Evolutionary conservation across 805 yeast species (phyloP).

Genomic region (Candida endomychidarum): DNA sequence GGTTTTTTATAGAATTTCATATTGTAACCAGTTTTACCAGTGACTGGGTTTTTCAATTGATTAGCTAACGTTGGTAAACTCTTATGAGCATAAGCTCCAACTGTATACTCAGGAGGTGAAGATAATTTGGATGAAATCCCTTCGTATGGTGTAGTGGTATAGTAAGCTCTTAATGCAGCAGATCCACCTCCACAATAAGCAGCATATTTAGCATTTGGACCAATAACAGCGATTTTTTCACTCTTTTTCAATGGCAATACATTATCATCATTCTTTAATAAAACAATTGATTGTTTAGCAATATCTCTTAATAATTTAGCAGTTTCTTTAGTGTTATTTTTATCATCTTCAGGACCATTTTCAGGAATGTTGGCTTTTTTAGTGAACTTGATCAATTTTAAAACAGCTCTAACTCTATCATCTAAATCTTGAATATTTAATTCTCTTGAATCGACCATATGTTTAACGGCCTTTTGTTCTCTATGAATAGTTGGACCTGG

Average conservation of each 20-base stretch:
- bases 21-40: constrained; percentile 25
- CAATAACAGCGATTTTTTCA: constrained; percentile 31
- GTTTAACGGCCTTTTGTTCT: constrained; percentile 39
- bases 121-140: constrained; percentile 20
- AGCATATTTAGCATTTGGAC: constrained; percentile 32
- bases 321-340: constrained; percentile 49
- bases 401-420: constrained; percentile 48
- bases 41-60: constrained; percentile 20
- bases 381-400: constrained; percentile 46
- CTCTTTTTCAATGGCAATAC: constrained; percentile 32
- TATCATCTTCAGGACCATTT: constrained; percentile 30
- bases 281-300: constrained; percentile 42
- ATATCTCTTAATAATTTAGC: constrained; percentile 39
- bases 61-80: constrained; percentile 29
- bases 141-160: constrained; percentile 29
- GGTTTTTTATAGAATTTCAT: constrained; percentile 24
- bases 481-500: constrained; percentile 61
- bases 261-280: constrained; percentile 27
- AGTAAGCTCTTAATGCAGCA: constrained; percentile 28
- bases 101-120: constrained; percentile 23
- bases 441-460: constrained; percentile 43
- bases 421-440: constrained; percentile 42
- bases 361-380: constrained; percentile 39
- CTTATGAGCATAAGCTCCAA: constrained; percentile 33
- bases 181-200: constrained; percentile 38